phyloP scores from a whole-genome alignment of 208 protist genomes.

The Endotrypanum monterogeii region DNA sequence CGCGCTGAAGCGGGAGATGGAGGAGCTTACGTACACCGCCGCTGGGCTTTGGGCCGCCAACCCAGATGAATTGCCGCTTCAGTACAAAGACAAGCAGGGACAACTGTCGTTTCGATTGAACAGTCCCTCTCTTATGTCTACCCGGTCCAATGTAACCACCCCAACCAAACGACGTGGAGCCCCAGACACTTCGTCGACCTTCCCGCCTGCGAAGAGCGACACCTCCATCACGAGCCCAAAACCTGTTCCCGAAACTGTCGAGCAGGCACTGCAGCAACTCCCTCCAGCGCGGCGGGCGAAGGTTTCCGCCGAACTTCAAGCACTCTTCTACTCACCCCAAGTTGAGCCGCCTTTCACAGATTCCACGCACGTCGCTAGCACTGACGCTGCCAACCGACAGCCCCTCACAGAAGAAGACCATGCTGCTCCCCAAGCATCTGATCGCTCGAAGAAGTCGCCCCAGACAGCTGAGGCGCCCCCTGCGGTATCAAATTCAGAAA shows the following conservation, averaged over 20 bases:
- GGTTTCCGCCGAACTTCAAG: constrained; percentile 17
- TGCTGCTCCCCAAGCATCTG: not conserved
- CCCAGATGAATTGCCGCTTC: constrained; percentile 19
- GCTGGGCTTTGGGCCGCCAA: constrained; percentile 17
- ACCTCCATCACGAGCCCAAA: not conserved
- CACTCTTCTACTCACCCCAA: constrained; percentile 19
- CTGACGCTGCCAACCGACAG: not conserved
- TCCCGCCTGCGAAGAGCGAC: not conserved
- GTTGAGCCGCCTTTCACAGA: not conserved
- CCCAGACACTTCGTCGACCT: not conserved
- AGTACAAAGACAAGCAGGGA: constrained; percentile 21
- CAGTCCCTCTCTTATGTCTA: constrained; percentile 1
- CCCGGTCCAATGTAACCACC: constrained; percentile 4
- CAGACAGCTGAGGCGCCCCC: not conserved
- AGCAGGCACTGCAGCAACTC: constrained; percentile 14
- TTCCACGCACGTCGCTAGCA: not conserved
- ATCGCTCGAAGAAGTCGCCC: not conserved
- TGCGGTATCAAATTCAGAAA: not conserved
- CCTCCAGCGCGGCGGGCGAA: constrained; percentile 16
- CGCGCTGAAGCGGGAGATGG: constrained; percentile 12
- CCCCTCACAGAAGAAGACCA: not conserved
- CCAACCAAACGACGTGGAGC: constrained; percentile 3
- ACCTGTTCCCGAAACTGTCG: constrained; percentile 16
- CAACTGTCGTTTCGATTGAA: constrained; percentile 7
- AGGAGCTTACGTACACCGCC: constrained; percentile 20